These are phyloP conservation scores for Syzygium syzygioides DNA, from an alignment of 441 rosid genomes.

Conservation along the genomic window DNA sequence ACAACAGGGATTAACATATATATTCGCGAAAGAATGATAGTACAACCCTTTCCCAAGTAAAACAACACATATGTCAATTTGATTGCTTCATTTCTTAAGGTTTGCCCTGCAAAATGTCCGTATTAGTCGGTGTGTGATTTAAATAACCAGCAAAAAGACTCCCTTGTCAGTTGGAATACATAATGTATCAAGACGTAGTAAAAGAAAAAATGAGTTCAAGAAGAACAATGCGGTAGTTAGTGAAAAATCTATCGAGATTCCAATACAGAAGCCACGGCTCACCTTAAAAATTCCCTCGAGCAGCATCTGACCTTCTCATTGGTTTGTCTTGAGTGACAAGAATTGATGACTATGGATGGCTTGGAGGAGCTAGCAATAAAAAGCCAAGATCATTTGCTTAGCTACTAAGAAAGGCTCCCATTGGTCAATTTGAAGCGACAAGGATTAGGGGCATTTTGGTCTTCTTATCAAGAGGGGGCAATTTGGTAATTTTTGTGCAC, in stretches of 20 bases:
- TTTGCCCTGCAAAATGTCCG: not conserved
- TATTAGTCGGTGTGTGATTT: not conserved
- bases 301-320: conserved; percentile 70
- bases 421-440: no score
- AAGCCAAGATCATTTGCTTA: no score
- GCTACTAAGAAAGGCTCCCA: no score
- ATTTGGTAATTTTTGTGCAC: no score
- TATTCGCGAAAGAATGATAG: not conserved
- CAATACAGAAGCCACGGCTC: conserved; percentile 6
- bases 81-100: not conserved
- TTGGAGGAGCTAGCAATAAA: no score
- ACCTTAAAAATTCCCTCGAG: conserved; percentile 80
- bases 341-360: no score
- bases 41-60: not conserved
- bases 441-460: no score
- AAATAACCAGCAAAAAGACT: not conserved
- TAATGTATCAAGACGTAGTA: not conserved
- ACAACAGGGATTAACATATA: not conserved
- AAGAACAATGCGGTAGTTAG: not conserved
- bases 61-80: not conserved
- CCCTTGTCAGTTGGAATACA: not conserved
- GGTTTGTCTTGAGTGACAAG: no score
- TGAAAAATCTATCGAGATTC: not conserved
- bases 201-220: not conserved
- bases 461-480: no score